Evolutionary conservation across 805 yeast species (phyloP).

Genomic region (Saccharomycopsis malanga): DNA sequence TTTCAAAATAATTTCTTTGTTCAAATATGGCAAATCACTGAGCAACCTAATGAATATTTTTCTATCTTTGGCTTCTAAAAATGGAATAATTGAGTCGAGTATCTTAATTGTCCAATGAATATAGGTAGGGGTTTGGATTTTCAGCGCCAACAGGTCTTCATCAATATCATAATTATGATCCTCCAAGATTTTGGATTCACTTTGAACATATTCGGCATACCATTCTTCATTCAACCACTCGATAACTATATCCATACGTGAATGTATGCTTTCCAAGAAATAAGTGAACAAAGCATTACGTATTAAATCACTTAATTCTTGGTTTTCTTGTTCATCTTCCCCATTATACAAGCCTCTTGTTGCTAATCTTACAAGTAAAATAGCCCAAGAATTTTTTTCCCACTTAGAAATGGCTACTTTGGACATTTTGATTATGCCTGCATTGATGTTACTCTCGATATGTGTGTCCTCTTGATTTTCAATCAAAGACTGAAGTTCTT

Average conservation of each 20-base stretch:
- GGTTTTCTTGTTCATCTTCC: conserved; percentile 25
- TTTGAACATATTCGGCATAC: conserved; percentile 68
- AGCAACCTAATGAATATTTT: conserved; percentile 74
- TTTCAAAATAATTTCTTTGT: conserved; percentile 51
- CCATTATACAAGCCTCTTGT: conserved; percentile 60
- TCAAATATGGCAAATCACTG: conserved; percentile 79
- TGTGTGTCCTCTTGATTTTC: conserved; percentile 21
- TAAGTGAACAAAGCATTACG: conserved; percentile 67
- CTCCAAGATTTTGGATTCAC: conserved; percentile 54
- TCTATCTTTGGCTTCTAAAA: conserved; percentile 73
- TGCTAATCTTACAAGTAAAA: conserved; percentile 66
- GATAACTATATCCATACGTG: conserved; percentile 64
- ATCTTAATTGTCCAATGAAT: conserved; percentile 62
- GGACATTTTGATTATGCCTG: conserved; percentile 25
- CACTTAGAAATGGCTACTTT: conserved; percentile 41
- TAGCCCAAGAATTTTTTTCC: conserved; percentile 69
- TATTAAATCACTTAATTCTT: conserved; percentile 50
- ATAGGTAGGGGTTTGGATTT: conserved; percentile 45
- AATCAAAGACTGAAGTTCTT: conserved; percentile 15
- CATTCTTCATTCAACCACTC: conserved; percentile 97
- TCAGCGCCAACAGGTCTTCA: conserved; percentile 23
- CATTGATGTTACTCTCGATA: conserved; percentile 18
- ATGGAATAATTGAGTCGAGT: conserved; percentile 75
- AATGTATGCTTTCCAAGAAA: conserved; percentile 65
- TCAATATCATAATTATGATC: conserved; percentile 23